Conservation (phyloP, 257 asterid genomes). For the Solanum pennellii region DNA sequence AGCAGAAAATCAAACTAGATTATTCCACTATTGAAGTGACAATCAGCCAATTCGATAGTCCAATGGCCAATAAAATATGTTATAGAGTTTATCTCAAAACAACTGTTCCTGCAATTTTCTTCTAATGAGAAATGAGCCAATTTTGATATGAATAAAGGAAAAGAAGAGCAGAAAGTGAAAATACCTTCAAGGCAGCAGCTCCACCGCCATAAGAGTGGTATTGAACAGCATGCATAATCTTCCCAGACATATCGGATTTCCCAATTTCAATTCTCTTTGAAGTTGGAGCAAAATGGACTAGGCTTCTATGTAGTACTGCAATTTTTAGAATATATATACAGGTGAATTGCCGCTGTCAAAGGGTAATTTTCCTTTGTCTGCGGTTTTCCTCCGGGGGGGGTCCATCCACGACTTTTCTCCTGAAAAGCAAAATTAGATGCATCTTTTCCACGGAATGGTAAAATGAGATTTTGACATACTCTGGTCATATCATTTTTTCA, state of each 20-base stretch:
- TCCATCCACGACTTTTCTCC: background rate
- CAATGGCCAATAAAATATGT: no score
- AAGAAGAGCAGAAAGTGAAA: background rate
- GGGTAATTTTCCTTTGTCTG: background rate
- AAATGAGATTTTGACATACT: background rate
- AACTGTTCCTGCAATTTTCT: background rate
- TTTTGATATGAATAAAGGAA: background rate
- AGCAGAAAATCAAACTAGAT: background rate
- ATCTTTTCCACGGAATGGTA: background rate
- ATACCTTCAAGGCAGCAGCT: conserved; percentile 63
- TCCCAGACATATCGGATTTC: conserved; percentile 40
- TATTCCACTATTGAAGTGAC: background rate
- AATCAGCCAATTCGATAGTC: background rate
- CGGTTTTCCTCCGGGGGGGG: no score
- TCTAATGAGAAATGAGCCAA: background rate
- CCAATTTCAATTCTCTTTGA: background rate
- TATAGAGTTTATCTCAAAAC: background rate
- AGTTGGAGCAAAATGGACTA: background rate
- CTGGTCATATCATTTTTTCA: no score
- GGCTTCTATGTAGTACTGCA: background rate
- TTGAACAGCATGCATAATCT: conserved; percentile 67
- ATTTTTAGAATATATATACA: no score
- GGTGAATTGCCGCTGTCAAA: background rate
- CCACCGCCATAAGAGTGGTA: conserved; percentile 75
- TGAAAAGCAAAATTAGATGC: background rate